Conservation (phyloP, 306 rosid species). For the Medicago truncatula region DNA sequence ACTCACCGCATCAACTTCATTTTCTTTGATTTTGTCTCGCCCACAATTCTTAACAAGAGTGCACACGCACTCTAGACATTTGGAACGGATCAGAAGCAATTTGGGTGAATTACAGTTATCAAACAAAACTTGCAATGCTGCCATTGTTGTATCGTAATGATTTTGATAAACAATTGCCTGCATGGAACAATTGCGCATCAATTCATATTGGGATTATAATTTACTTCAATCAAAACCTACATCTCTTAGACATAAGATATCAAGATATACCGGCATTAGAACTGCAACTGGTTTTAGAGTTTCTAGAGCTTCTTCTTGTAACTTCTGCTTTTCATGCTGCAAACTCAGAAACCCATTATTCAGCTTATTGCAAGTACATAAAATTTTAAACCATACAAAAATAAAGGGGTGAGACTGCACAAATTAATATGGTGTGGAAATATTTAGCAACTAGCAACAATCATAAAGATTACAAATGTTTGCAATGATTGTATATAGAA, state of each 20-base stretch:
- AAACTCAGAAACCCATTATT: conserved; percentile 19
- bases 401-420: neutral
- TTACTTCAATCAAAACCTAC: conserved; percentile 8
- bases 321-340: conserved; percentile 20
- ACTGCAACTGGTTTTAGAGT: conserved; percentile 18
- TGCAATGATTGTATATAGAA: conserved; percentile 13
- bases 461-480: neutral
- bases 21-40: neutral
- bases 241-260: conserved; percentile 13
- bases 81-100: conserved; percentile 8
- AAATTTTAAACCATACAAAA: neutral
- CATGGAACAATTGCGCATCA: conserved; percentile 23
- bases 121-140: conserved; percentile 12
- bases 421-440: neutral
- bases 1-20: conserved; percentile 21
- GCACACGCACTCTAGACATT: conserved; percentile 35
- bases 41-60: neutral
- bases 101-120: neutral
- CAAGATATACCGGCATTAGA: conserved; percentile 33
- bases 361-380: conserved; percentile 1
- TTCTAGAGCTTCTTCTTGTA: conserved; percentile 23
- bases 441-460: neutral
- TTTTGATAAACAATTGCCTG: conserved; percentile 16
- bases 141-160: conserved; percentile 3
- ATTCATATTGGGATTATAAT: neutral